Percentiles rank a stretch among this genome's conserved stretches.
Conservation (phyloP, 2,329 filamentous ascomycete genomes). For the Calonectria honghensis region DNA sequence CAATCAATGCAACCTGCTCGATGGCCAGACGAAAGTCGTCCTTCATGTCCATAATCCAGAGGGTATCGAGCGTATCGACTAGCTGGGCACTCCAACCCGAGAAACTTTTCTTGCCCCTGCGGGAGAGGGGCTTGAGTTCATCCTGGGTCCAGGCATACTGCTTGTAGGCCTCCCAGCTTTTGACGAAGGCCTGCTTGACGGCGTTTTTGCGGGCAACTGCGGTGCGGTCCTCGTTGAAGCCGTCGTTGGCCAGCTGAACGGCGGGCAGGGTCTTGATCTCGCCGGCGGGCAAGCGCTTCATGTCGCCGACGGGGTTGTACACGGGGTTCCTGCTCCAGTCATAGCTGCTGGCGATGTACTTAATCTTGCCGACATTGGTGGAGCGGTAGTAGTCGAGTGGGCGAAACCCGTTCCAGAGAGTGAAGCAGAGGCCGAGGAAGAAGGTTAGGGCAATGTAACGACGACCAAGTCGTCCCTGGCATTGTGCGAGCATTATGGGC, state of each 20-base stretch:
- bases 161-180: slow-evolving; percentile 72
- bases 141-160: slow-evolving; percentile 74
- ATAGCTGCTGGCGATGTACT: slow-evolving; percentile 61
- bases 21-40: slow-evolving; percentile 74
- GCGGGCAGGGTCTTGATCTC: slow-evolving; percentile 59
- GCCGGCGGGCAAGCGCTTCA: slow-evolving; percentile 56
- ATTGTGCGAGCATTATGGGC: slow-evolving; percentile 56
- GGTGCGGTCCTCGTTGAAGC: slow-evolving; percentile 63
- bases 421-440: slow-evolving; percentile 53
- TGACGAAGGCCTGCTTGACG: slow-evolving; percentile 63
- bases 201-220: slow-evolving; percentile 60
- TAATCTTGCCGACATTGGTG: slow-evolving; percentile 51
- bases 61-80: slow-evolving; percentile 75
- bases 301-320: slow-evolving; percentile 58
- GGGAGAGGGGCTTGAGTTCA: slow-evolving; percentile 71
- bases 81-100: slow-evolving; percentile 76
- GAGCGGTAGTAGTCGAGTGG: slow-evolving; percentile 47
- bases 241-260: slow-evolving; percentile 67
- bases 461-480: slow-evolving; percentile 58
- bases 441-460: slow-evolving; percentile 58
- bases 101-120: slow-evolving; percentile 67
- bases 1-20: slow-evolving; percentile 67
- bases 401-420: slow-evolving; percentile 55
- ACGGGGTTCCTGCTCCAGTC: slow-evolving; percentile 61
- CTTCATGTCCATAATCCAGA: slow-evolving; percentile 76